These are phyloP conservation scores for Gnomoniopsis sp. DNA, from an alignment of 2,329 filamentous ascomycete species.

Conservation along the genomic window DNA sequence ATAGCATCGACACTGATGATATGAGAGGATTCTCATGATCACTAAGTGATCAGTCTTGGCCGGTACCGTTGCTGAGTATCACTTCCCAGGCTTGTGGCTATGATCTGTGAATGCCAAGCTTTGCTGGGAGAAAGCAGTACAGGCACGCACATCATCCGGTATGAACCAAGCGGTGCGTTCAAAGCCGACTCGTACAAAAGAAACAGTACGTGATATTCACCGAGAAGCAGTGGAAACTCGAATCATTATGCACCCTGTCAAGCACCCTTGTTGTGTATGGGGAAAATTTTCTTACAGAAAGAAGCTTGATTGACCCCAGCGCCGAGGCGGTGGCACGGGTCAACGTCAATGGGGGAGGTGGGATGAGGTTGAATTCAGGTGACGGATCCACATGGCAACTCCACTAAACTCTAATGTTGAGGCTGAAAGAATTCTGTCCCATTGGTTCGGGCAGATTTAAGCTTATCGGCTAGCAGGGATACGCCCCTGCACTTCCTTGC, in stretches of 20 bases:
- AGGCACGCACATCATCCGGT: no score
- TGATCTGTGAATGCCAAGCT: not conserved
- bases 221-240: no score
- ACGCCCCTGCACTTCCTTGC: not conserved
- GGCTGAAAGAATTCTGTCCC: not conserved
- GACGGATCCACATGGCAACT: not conserved
- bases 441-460: slow-evolving; percentile 13
- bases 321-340: no score
- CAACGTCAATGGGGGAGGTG: no score
- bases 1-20: not conserved
- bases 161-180: no score
- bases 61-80: not conserved
- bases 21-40: not conserved
- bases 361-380: not conserved
- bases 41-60: not conserved
- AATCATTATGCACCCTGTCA: no score
- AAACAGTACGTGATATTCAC: no score
- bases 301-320: no score
- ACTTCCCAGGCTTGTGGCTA: not conserved
- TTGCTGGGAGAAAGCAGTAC: not conserved
- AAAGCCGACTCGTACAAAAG: no score
- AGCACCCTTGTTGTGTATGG: no score
- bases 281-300: no score
- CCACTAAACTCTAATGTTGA: not conserved
- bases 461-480: not conserved